phyloP scores from a whole-genome alignment of 768 basidiomycete genomes.

The Tulasnella sp. region DNA sequence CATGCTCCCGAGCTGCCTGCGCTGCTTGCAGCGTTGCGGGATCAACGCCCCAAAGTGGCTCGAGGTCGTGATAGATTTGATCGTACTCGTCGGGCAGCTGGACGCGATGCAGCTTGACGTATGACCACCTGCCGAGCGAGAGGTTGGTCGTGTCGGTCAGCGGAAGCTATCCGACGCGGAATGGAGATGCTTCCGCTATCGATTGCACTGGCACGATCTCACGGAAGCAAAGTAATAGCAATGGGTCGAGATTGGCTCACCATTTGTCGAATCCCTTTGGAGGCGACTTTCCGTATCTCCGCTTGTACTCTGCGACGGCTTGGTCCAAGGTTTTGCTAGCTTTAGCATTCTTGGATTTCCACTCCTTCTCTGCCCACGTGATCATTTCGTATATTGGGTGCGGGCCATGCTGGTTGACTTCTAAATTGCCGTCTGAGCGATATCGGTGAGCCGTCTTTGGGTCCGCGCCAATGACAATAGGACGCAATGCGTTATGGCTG shows the following conservation, averaged over 20 bases:
- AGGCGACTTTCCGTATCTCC: slow-evolving; percentile 27
- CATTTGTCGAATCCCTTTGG: slow-evolving; percentile 37
- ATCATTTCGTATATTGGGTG: slow-evolving; percentile 41
- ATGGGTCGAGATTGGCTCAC: slow-evolving; percentile 19
- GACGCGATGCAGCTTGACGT: slow-evolving; percentile 34
- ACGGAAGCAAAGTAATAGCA: background rate
- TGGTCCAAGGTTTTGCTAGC: slow-evolving; percentile 30
- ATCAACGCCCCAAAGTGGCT: slow-evolving; percentile 34
- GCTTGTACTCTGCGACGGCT: slow-evolving; percentile 31
- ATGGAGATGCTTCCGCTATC: too few species aligned
- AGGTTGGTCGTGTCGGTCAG: background rate
- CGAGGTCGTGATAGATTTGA: slow-evolving; percentile 34
- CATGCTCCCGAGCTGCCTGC: background rate
- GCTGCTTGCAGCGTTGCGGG: slow-evolving; percentile 18
- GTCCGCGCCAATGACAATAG: background rate
- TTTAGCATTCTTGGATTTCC: slow-evolving; percentile 27
- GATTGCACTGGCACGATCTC: too few species aligned
- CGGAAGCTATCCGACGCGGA: too few species aligned
- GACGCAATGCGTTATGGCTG: background rate
- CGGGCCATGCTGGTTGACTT: slow-evolving; percentile 26
- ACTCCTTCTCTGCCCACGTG: slow-evolving; percentile 27
- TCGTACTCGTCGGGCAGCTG: slow-evolving; percentile 46
- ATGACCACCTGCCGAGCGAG: slow-evolving; percentile 32
- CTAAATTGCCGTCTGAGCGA: slow-evolving; percentile 27
- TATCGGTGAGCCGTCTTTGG: slow-evolving; percentile 18